Evolutionary conservation across 148 eudicot species (phyloP).

Genomic region (Euryodendron excelsum): DNA sequence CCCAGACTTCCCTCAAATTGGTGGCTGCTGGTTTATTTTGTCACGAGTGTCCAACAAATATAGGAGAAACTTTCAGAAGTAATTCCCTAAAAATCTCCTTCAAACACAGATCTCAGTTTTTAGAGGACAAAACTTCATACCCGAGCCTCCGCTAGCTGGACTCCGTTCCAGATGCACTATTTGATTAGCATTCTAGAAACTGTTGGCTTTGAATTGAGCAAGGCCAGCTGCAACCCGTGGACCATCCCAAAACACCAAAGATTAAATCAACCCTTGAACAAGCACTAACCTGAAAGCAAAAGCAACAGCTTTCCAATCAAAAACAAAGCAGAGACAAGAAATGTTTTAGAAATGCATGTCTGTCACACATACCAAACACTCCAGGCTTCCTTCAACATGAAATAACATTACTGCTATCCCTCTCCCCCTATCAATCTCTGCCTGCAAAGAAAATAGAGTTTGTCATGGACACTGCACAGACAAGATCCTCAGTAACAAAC

Average conservation of each 20-base stretch:
- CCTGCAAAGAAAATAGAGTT: constrained; percentile 36
- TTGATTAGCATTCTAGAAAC: constrained; percentile 43
- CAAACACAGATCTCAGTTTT: constrained; percentile 6
- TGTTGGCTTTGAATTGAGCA: constrained; percentile 38
- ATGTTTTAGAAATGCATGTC: background rate
- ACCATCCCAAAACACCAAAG: constrained; percentile 88
- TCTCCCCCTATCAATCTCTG: constrained; percentile 69
- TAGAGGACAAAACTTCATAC: constrained; percentile 42
- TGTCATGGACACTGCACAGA: background rate
- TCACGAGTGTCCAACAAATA: constrained; percentile 18
- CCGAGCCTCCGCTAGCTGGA: constrained; percentile 19
- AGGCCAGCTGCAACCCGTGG: constrained; percentile 89
- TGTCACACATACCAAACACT: constrained; percentile 55
- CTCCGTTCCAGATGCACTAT: background rate
- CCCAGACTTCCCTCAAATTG: constrained; percentile 11
- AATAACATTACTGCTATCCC: constrained; percentile 83
- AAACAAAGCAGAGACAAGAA: background rate
- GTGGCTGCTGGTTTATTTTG: constrained; percentile 12
- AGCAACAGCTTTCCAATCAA: background rate
- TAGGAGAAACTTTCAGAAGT: constrained; percentile 7
- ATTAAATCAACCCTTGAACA: constrained; percentile 70
- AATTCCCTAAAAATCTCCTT: constrained; percentile 6
- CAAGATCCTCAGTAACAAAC: background rate
- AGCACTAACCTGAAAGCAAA: constrained; percentile 49
- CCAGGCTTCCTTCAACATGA: constrained; percentile 75